These are phyloP conservation scores for Suhomyces faveliae DNA, from an alignment of 805 yeast species.

Conservation along the genomic window DNA sequence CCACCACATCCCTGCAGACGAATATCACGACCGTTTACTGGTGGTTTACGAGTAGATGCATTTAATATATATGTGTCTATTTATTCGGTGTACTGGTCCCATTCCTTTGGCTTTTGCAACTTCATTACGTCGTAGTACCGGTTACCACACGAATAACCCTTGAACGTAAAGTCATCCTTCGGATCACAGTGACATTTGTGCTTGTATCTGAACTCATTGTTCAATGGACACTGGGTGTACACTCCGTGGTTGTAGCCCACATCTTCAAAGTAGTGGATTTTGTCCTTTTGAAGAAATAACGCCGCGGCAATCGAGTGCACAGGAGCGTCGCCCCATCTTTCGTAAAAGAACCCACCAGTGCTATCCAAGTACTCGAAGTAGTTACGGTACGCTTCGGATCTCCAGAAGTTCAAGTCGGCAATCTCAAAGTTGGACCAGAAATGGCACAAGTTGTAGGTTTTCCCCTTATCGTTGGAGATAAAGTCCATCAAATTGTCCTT, in stretches of 20 bases:
- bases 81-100: constrained; percentile 16
- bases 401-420: constrained; percentile 72
- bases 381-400: constrained; percentile 63
- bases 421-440: constrained; percentile 92
- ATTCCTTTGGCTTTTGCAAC: constrained; percentile 29
- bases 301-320: constrained; percentile 87
- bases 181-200: constrained; percentile 75
- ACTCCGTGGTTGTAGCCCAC: constrained; percentile 85
- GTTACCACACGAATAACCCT: constrained; percentile 33
- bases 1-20: no score
- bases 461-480: constrained; percentile 66
- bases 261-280: constrained; percentile 77
- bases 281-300: constrained; percentile 64
- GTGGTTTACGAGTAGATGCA: not conserved
- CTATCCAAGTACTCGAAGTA: constrained; percentile 75
- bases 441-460: constrained; percentile 75
- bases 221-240: constrained; percentile 75
- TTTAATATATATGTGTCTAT: not conserved
- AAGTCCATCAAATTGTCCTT: constrained; percentile 67
- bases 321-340: constrained; percentile 95
- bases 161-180: constrained; percentile 72
- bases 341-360: constrained; percentile 87
- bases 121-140: constrained; percentile 31
- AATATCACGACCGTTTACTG: no score
- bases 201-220: constrained; percentile 50